Base-by-base conservation (phyloP, 352 stramenopile species). In the Globisporangium nagaii region DNA sequence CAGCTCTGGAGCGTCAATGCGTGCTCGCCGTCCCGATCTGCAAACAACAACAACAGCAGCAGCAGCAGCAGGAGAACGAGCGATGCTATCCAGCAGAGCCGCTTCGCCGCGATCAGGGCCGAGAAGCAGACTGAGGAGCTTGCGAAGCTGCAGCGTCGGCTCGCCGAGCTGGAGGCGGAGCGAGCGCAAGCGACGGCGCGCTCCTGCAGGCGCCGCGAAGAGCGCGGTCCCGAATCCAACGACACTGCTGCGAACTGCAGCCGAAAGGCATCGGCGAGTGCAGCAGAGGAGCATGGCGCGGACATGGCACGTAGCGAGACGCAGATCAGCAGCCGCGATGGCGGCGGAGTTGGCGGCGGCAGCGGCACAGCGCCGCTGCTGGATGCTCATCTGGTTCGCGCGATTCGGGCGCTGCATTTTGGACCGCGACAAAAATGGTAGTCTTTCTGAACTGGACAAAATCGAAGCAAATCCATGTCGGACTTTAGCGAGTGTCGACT, bases 371-470 rank as follows among this genome's bases (percentile, higher is more conserved):
- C n/a, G n/a, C n/a, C 32, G 13, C 27, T 62, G 1, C 58, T 76
- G n/a, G 61, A 81, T 27, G 46, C 55, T 3, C 58, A 71, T 12
- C 52, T 81, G 19, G 45, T 81, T 25, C 58, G 39, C 13, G 68
- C 63, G 2, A 65, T 81, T 9, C 68, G 58, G 2, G n/a, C 58
- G 11, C 22, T 81, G 28, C 63, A 81, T 32, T 72, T 76, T 44
- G 41, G 28, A 13, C 13, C 13, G 8, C 19, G 5, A 7, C n/a
- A 17, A 9, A 42, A 61, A 36, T 34, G 61, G 65, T 31, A 24
- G 13, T 13, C n/a, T n/a, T n/a, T 27, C 0, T 25, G 34, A 13
- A 36, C 48, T 55, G 34, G 27, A n/a, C 5, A 10, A 24, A 51
- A 19, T 25, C 19, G n/a, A 37, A 19, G n/a, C n/a, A 12, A 9